Evolutionary conservation across 2,329 filamentous ascomycete species (phyloP), one percentile per base, ranked within the genome.

Genomic region (Cordyceps pruinosa): DNA sequence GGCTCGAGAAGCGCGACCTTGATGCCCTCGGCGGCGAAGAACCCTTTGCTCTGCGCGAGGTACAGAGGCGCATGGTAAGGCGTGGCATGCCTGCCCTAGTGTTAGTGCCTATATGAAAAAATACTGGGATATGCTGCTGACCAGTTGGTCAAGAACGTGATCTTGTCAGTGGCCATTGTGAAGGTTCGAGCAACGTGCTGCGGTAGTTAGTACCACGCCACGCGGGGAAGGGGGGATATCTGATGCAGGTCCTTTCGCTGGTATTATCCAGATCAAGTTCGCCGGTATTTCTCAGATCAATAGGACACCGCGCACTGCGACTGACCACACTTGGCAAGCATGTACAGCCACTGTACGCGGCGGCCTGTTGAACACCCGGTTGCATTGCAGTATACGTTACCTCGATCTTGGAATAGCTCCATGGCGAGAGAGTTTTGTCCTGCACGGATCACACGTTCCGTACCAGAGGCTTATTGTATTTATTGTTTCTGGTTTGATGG

Each of bases 211-310:
- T 76, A 69, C 23, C 61, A 52, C 67, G 69, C 66, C 68, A 64
- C 64, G 56, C 54, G 65, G 53, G 47, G 48, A 23, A 58, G 67
- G 67, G 67, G 70, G 70, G 71, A 62, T 66, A 75, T 79, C 83
- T 83, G 82, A 86, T 87, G 87, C 87, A 89, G 86, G 83, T 89
- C 84, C 87, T 89, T 89, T 86, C 87, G 87, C 87, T 88, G 85
- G 85, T 80, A 88, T 89, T 88, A 86, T 85, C 84, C 85, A 88
- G 85, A 88, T 89, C 86, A 89, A 89, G 86, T 90, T 89, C 80
- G 76, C 77, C 85, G 85, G 85, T 88, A 86, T 87, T 81, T 88
- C 85, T 88, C 84, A 88, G 84, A 86, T 69, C 70, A 67, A 66
- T 64, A 65, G n/a, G 10, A 32, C 46, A 23, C 28, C 35, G 35